Conservation (phyloP, 495 filamentous ascomycete genomes). For the Tuber brumale region DNA sequence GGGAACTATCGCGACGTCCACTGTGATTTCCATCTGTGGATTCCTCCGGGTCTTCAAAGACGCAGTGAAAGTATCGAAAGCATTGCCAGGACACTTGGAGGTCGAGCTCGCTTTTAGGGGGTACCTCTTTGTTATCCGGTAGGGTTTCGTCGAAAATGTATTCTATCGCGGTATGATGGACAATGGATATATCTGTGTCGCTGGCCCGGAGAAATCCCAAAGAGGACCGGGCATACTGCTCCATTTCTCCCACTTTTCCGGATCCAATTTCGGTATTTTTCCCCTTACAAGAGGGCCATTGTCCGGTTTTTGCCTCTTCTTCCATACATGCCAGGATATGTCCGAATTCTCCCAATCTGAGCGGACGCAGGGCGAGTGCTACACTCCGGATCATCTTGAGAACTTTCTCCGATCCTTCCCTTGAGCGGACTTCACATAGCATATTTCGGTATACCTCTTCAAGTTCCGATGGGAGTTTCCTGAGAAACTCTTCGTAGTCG, state of each 20-base stretch:
- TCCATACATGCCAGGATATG: neutral
- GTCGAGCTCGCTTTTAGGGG: neutral
- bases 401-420: neutral
- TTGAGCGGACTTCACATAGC: neutral
- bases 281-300: neutral
- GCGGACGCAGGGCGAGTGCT: neutral
- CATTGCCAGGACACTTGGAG: neutral
- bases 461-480: neutral
- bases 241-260: neutral
- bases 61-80: neutral
- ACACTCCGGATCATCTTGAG: neutral
- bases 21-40: accelerated
- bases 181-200: neutral
- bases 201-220: neutral
- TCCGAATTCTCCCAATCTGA: neutral
- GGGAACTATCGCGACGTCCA: accelerated
- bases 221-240: neutral
- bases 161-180: neutral
- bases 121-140: neutral
- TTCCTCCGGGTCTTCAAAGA: neutral
- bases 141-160: neutral
- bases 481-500: neutral
- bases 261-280: neutral
- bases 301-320: neutral
- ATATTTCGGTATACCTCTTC: neutral